Conservation (phyloP, 805 yeast genomes). For the Jamesozyma hellenica region DNA sequence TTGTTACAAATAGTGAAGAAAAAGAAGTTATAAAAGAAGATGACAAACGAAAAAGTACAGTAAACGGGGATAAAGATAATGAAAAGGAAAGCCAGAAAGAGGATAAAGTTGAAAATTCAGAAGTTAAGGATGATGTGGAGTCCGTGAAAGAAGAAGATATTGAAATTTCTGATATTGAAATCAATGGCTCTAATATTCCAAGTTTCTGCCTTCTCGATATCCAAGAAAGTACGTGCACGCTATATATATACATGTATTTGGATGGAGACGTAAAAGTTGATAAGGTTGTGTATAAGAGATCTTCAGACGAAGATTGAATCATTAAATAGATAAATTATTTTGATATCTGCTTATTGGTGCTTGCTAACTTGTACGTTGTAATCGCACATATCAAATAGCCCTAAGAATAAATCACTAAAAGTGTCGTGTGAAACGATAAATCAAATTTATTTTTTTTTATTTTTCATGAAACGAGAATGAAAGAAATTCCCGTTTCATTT, state of each 20-base stretch:
- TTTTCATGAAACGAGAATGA: no score
- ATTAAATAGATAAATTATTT: neutral
- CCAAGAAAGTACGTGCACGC: constrained; percentile 65
- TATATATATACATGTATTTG: constrained; percentile 74
- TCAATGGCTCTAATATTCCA: constrained; percentile 43
- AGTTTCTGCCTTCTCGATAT: constrained; percentile 84
- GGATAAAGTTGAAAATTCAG: neutral
- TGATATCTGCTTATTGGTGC: neutral
- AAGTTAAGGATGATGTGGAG: constrained; percentile 1
- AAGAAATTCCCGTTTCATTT: neutral
- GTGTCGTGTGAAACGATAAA: neutral
- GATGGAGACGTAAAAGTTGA: constrained; percentile 86
- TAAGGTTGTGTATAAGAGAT: constrained; percentile 61
- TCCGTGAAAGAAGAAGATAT: constrained; percentile 13
- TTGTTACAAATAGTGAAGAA: neutral
- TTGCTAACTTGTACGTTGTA: neutral
- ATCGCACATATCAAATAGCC: neutral
- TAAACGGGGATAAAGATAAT: neutral
- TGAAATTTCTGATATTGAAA: constrained; percentile 15
- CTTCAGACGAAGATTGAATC: neutral
- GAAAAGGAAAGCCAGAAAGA: constrained; percentile 1
- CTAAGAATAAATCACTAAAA: neutral
- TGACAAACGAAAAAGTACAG: constrained; percentile 1
- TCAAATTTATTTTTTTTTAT: neutral
- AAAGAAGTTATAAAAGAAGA: neutral